Conservation (phyloP, 2,329 filamentous ascomycete genomes). For the Ophiostoma perfectum region DNA sequence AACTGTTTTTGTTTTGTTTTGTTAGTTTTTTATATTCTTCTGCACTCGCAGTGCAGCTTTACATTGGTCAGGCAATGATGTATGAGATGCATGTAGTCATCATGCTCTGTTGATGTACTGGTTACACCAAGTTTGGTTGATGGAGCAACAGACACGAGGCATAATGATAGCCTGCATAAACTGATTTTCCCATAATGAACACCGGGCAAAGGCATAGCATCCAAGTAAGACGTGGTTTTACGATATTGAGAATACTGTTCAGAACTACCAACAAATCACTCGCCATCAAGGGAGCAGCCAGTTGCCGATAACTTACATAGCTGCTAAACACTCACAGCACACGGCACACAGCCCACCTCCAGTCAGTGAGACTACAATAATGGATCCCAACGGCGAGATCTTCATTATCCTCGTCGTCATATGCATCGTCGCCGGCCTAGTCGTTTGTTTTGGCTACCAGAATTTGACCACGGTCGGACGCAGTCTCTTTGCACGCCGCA, state of each 20-base stretch:
- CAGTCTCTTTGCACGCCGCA: constrained; percentile 24
- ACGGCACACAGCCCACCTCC: background rate
- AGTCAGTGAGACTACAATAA: constrained; percentile 1
- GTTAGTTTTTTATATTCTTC: too few species aligned
- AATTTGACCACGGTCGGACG: constrained; percentile 29
- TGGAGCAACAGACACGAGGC: background rate
- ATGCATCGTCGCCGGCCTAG: constrained; percentile 25
- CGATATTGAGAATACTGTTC: background rate
- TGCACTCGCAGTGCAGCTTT: too few species aligned
- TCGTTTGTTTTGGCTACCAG: constrained; percentile 28
- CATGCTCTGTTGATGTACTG: background rate
- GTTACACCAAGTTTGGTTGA: constrained; percentile 1
- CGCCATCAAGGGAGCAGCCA: background rate
- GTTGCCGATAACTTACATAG: too few species aligned
- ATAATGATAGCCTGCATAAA: background rate
- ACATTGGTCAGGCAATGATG: background rate
- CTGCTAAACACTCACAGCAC: background rate
- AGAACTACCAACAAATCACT: background rate
- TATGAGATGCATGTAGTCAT: background rate
- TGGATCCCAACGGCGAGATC: constrained; percentile 30
- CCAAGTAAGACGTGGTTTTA: background rate
- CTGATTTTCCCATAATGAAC: background rate
- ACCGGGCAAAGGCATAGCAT: background rate
- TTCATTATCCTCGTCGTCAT: constrained; percentile 32
- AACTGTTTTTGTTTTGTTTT: too few species aligned